Base-by-base conservation (phyloP, 805 yeast genomes). In the Ogataea corticis region DNA sequence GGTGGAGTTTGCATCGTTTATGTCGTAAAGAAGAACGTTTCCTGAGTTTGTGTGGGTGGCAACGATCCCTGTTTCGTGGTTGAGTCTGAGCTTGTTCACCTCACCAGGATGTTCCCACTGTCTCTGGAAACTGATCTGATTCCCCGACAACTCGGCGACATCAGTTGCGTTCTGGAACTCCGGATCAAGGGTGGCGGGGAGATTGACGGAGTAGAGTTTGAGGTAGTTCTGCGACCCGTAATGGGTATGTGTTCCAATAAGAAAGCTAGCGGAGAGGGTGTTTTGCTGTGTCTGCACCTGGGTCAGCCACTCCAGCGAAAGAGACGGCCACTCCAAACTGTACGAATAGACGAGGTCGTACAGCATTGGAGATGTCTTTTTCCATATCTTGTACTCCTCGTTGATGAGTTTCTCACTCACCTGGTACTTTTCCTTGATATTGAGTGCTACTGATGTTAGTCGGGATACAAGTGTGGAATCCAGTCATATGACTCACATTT, bases 331-430 rank as follows among this genome's bases (percentile, higher is more conserved):
- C 42, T 80, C 76, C 19, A 82, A 68, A 7, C 85, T 80, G 38
- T 76, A 77, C 3, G 94, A 84, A 50, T 85, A 82, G 37, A 88
- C 70, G 50, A 84, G 76, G 54, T 83, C 87, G 64, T 88, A 88
- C 48, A 88, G 69, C 52, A 86, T 70, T 3, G 95, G 96, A 12
- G 86, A 83, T 2, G 92, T 78, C 58, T 87, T 87, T 62, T 87
- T 88, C 96, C 96, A 88, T 46, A 83, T 77, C 55, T 80, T 80
- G 71, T 76, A 85, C 66, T 86, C 94, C 64, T 86, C 95, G 56
- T 86, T 86, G 49, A 75, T 72, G 9, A 83, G 65, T 58, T 85
- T 85, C 56, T 82, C 87, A 39, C 72, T 71, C 41, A 72, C 68
- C 54, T 79, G 82, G 56, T 77, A 79, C 48, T 73, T 56, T 33